phyloP scores from a whole-genome alignment of 805 yeast species.

The Saturnispora serradocipensis region DNA sequence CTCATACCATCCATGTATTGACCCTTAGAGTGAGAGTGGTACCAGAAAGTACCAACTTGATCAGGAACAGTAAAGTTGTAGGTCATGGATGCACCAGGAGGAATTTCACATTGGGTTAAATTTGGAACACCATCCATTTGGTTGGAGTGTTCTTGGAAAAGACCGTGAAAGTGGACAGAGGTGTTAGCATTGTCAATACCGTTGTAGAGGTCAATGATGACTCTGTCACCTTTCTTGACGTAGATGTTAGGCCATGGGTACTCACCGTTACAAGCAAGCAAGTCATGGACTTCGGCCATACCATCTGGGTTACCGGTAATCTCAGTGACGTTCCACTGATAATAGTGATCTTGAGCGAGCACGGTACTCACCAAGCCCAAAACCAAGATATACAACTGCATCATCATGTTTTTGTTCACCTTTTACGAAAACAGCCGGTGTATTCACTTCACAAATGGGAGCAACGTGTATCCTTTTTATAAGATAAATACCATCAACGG shows the following conservation, averaged over 20 bases:
- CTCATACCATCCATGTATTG: slow-evolving; percentile 94
- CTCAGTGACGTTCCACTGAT: slow-evolving; percentile 59
- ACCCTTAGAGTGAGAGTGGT: slow-evolving; percentile 86
- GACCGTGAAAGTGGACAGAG: slow-evolving; percentile 87
- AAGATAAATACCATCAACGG: not conserved
- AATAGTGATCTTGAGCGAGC: slow-evolving; percentile 33
- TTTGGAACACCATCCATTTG: slow-evolving; percentile 89
- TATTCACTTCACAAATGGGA: not conserved
- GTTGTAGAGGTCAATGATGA: slow-evolving; percentile 65
- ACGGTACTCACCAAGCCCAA: not conserved
- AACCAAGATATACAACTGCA: not conserved
- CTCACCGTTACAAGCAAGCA: slow-evolving; percentile 42
- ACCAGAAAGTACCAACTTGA: slow-evolving; percentile 93
- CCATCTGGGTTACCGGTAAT: slow-evolving; percentile 55
- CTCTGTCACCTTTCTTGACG: slow-evolving; percentile 71
- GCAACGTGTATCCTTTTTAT: not conserved
- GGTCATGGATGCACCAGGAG: slow-evolving; percentile 58
- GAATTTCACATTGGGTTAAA: slow-evolving; percentile 86
- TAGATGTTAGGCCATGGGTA: slow-evolving; percentile 84
- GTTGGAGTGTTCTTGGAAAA: slow-evolving; percentile 67
- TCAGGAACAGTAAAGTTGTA: slow-evolving; percentile 82
- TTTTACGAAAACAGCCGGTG: not conserved
- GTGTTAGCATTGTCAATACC: slow-evolving; percentile 64
- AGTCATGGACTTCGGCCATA: slow-evolving; percentile 29
- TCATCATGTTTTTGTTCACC: not conserved